phyloP scores from a whole-genome alignment of 768 basidiomycete genomes.

The Calocera cornea region DNA sequence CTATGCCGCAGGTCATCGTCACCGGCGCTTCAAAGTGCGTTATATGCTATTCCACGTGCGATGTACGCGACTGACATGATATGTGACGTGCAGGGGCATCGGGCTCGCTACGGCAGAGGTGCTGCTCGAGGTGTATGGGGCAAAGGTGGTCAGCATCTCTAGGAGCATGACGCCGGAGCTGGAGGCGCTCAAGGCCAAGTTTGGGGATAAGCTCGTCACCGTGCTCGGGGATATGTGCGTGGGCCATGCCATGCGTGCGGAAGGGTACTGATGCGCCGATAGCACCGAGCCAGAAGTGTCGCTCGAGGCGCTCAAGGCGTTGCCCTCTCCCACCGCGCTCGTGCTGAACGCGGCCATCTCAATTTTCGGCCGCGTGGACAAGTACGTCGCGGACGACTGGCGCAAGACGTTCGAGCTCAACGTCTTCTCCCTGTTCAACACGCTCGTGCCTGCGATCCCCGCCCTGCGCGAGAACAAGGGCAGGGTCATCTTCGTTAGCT shows the following conservation, averaged over 20 bases:
- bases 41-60: background rate
- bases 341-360: conserved; percentile 1
- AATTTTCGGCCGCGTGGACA: background rate
- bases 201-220: conserved; percentile 34
- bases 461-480: conserved; percentile 45
- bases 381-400: background rate
- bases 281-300: background rate
- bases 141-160: conserved; percentile 63
- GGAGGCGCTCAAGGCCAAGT: conserved; percentile 30
- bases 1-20: background rate
- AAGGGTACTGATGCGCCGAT: background rate
- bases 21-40: conserved; percentile 1
- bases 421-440: conserved; percentile 72
- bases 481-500: conserved; percentile 68
- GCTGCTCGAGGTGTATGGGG: conserved; percentile 47
- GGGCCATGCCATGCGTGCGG: background rate
- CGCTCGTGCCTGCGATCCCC: conserved; percentile 54
- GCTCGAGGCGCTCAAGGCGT: background rate
- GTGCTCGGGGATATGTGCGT: conserved; percentile 58
- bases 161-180: conserved; percentile 58
- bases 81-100: conserved; percentile 36
- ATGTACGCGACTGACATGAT: background rate
- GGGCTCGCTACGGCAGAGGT: conserved; percentile 62
- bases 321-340: background rate
- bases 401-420: conserved; percentile 55